Evolutionary conservation across 208 protist species (phyloP).

Genomic region (Phytomonas sp.): DNA sequence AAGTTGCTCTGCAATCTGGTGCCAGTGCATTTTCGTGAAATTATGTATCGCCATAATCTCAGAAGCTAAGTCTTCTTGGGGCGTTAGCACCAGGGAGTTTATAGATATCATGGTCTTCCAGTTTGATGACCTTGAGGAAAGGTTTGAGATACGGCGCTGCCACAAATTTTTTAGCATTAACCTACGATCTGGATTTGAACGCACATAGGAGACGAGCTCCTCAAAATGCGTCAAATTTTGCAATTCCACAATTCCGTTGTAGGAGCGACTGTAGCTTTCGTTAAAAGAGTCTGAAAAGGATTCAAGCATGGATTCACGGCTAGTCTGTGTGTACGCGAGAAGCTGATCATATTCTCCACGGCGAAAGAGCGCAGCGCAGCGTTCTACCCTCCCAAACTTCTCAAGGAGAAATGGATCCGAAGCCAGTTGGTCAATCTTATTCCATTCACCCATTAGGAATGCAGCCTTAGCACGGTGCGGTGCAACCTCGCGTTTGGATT

Average conservation of each 20-base stretch:
- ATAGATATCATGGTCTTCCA: conserved; percentile 94
- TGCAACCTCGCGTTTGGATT: conserved; percentile 47
- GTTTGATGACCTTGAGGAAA: conserved; percentile 85
- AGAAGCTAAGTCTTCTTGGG: conserved; percentile 87
- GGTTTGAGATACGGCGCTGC: conserved; percentile 76
- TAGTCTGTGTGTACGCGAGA: conserved; percentile 41
- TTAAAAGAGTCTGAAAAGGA: conserved; percentile 76
- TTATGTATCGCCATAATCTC: conserved; percentile 94
- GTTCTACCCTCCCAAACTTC: conserved; percentile 62
- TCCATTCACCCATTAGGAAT: conserved; percentile 65
- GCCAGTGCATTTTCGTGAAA: conserved; percentile 81
- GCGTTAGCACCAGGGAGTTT: conserved; percentile 91
- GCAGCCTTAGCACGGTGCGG: conserved; percentile 75
- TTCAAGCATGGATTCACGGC: conserved; percentile 59
- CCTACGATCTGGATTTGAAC: conserved; percentile 41
- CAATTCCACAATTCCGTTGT: conserved; percentile 92
- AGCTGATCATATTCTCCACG: conserved; percentile 43
- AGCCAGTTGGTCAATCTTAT: conserved; percentile 64
- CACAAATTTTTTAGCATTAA: conserved; percentile 78
- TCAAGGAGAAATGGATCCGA: conserved; percentile 29
- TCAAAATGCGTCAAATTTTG: conserved; percentile 98
- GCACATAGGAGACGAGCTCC: conserved; percentile 95
- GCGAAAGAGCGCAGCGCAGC: conserved; percentile 68
- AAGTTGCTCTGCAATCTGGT: conserved; percentile 55
- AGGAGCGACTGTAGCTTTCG: conserved; percentile 84